Base-by-base conservation (phyloP, 495 filamentous ascomycete species). In the Talaromyces ruber region DNA sequence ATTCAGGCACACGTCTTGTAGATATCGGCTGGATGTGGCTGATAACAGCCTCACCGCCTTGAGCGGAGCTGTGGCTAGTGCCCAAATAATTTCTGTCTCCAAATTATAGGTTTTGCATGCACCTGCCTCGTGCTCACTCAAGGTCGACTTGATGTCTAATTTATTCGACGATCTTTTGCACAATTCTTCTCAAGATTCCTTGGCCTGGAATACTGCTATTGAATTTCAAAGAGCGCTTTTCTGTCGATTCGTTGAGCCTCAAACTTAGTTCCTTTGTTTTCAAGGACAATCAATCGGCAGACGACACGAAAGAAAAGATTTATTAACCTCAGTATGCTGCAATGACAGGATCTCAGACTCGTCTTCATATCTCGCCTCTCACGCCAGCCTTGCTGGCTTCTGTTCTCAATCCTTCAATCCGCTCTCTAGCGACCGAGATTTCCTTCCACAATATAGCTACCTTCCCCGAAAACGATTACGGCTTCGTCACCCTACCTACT, bases 391-490 rank as follows among this genome's bases (percentile, higher is more conserved):
- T 96, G 26, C 77, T 93, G 14, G 74, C 78, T 18, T 77, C 85
- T 24, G 81, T 93, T 37, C 71, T 97, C 58, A 86, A 90, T 24
- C 76, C 86, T 3, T 82, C 85, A 1, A 63, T 95, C 29, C 84
- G 84, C 45, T 76, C 84, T 25, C 73, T 77, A n/a, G 90, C 89
- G 3, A 74, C 76, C n/a, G 88, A 90, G 62, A 84, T 97, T 52
- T 93, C 90, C 34, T 98, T 86, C 74, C 94, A 98, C 71, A 74
- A 72, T 24, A 72, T 97, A 45, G 78, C 91, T 61, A 92, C 91
- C 6, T 96, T 94, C 64, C 93, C 93, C 14, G 93, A 98, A 61
- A 89, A 85, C 68, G 83, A 81, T 37, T 98, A 90, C 87, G 94
- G 92, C 53, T 98, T 88, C 76, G 74, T 97, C 54, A 90, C 93